These are phyloP conservation scores for Talaromyces pinophilus DNA, from an alignment of 2,329 filamentous ascomycete genomes.

Conservation along the genomic window DNA sequence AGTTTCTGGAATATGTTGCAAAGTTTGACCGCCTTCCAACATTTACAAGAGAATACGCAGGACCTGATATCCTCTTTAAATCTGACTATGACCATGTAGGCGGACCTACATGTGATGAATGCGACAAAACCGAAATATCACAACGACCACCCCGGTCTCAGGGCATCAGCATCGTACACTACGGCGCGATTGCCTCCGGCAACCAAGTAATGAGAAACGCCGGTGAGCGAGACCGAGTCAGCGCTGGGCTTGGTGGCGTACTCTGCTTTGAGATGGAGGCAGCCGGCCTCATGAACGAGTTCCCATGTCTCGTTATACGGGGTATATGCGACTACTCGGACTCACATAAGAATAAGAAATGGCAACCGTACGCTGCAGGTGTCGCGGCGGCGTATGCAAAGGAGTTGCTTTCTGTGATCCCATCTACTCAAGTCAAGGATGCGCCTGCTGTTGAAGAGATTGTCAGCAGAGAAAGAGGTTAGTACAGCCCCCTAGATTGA, in stretches of 20 bases:
- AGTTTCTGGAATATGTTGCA: neutral
- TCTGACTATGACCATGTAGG: neutral
- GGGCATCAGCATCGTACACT: neutral
- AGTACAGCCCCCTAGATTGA: neutral
- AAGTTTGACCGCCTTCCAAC: neutral
- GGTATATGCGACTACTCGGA: slow-evolving; percentile 16
- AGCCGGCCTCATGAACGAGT: slow-evolving; percentile 4
- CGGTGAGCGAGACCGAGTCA: neutral
- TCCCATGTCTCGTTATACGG: slow-evolving; percentile 17
- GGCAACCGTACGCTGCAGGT: slow-evolving; percentile 10
- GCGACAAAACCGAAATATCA: neutral
- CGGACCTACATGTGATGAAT: neutral
- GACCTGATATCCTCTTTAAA: neutral
- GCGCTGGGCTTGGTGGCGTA: neutral
- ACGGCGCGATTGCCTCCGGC: neutral
- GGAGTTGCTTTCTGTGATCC: neutral
- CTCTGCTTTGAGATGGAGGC: slow-evolving; percentile 19
- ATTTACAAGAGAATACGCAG: neutral
- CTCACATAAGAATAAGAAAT: slow-evolving; percentile 16
- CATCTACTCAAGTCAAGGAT: neutral
- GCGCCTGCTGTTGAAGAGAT: neutral
- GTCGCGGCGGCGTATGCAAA: slow-evolving; percentile 9
- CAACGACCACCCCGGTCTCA: neutral
- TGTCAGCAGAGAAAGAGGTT: neutral
- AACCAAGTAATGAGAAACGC: slow-evolving; percentile 14